Conservation (phyloP, 163 green algal genomes). For the Chlorella variabilis region DNA sequence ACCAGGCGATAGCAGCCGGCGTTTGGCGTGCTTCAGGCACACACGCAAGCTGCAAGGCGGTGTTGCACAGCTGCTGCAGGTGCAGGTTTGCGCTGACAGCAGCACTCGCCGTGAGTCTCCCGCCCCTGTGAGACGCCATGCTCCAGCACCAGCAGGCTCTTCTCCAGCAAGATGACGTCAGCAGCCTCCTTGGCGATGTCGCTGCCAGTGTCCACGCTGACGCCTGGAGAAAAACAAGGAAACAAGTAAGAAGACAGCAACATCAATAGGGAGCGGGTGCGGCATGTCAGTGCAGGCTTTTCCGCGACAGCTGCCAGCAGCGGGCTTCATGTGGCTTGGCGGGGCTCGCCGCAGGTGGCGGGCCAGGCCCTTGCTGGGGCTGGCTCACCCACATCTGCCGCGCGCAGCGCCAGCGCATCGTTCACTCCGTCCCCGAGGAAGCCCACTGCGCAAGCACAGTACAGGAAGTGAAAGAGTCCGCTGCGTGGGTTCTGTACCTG, state of each 20-base stretch:
- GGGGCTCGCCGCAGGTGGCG: too few relatives aligned
- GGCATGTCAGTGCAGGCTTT: too few relatives aligned
- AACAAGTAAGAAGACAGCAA: too few relatives aligned
- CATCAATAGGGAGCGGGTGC: too few relatives aligned
- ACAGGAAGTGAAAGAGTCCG: too few relatives aligned
- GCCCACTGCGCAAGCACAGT: neutral
- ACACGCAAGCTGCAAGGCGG: too few relatives aligned
- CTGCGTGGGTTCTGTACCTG: too few relatives aligned
- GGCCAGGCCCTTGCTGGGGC: too few relatives aligned
- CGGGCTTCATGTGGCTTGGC: too few relatives aligned
- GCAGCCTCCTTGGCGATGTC: constrained; percentile 32
- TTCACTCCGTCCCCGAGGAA: constrained; percentile 88
- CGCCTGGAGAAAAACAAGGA: too few relatives aligned
- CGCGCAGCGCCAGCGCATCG: constrained; percentile 91
- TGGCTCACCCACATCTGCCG: constrained; percentile 87
- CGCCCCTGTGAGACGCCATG: constrained; percentile 16
- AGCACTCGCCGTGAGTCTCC: constrained; percentile 10
- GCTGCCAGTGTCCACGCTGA: constrained; percentile 15
- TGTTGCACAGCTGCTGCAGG: too few relatives aligned
- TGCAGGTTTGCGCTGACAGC: neutral
- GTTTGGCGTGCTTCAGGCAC: neutral
- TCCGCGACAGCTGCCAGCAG: too few relatives aligned
- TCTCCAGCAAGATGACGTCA: constrained; percentile 36
- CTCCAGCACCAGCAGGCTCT: constrained; percentile 35
- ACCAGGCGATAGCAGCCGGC: neutral